Conservation (phyloP, 2,329 filamentous ascomycete species). For the Pleurostoma richardsiae region DNA sequence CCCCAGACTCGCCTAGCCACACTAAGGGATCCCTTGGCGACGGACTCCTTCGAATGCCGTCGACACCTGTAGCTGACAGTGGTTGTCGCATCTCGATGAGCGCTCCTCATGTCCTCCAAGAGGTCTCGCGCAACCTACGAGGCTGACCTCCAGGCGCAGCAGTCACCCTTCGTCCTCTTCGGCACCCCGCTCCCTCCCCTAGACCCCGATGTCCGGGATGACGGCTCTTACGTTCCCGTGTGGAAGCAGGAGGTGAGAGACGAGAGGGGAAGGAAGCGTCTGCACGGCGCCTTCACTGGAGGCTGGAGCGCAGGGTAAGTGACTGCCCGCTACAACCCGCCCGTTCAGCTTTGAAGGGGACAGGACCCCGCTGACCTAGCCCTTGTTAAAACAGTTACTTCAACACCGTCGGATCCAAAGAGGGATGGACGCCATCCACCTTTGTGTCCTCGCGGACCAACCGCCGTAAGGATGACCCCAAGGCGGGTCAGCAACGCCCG, state of each 20-base stretch:
- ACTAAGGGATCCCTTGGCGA: no score
- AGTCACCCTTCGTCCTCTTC: conserved; percentile 72
- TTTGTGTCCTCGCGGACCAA: conserved; percentile 87
- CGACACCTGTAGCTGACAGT: neutral
- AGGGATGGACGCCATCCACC: conserved; percentile 90
- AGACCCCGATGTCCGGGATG: conserved; percentile 73
- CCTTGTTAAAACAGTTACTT: conserved; percentile 63
- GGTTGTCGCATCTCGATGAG: neutral
- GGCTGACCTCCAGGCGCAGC: conserved; percentile 60
- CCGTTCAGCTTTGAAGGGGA: no score
- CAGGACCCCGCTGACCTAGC: neutral
- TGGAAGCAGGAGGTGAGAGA: conserved; percentile 98
- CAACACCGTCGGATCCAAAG: conserved; percentile 96
- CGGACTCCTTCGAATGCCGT: neutral
- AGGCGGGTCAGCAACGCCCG: conserved; percentile 49
- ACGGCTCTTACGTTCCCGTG: conserved; percentile 88
- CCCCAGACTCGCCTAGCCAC: no score
- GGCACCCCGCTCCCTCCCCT: conserved; percentile 79
- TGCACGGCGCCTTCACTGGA: conserved; percentile 95
- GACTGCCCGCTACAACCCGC: neutral
- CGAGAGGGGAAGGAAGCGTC: conserved; percentile 80
- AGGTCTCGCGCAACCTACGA: conserved; percentile 75
- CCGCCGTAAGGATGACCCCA: conserved; percentile 63
- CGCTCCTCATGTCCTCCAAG: conserved; percentile 65
- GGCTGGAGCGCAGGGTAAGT: conserved; percentile 92